Base-by-base conservation (phyloP, 371 early-diverging fungal species). In the Rhizopus microsporus region DNA sequence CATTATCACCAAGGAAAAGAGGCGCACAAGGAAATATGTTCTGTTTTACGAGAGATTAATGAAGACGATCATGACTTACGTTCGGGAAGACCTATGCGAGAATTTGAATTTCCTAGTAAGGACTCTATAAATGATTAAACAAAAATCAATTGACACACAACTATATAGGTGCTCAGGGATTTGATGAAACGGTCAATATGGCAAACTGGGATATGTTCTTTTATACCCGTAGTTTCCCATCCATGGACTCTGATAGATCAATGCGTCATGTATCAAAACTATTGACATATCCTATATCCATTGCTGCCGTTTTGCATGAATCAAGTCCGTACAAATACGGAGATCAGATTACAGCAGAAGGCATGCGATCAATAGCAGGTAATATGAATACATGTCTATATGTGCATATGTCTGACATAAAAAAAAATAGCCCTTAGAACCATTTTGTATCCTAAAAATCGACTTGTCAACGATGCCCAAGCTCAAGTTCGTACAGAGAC, bases 31-130 rank as follows among this genome's bases (percentile, higher is more conserved):
- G 72, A 81, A 35, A 67, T 80, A 47, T 91, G 93, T 65, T 62
- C 62, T 7, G 71, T 77, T 30, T 71, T 93, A 51, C 77, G 88
- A 50, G 83, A 88, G 65, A 81, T 85, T 37, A 92, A 90, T 63
- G 88, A 88, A 69, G 93, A 93, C 65, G 92, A 92, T 59, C 92
- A 93, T 54, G 92, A 93, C 69, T 79, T 92, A 49, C 83, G 90
- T 65, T 89, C 89, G 16, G 91, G 91, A 16, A 77, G 92, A 60
- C 77, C 79, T 48, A 81, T 91, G 84, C 78, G 68, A 49, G 93
- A 93, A 76, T 90, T 93, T 72, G 90, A 90, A 65, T 93, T 92
- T 64, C 93, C 93, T 48, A 79, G 85, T 80, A 80, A 77, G 63
- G 7, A 46, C n/a, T 30, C 37, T 17, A 3, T 4, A 34, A 43